Conservation (phyloP, 2,329 filamentous ascomycete species). For the Stemphylium vesicarium region DNA sequence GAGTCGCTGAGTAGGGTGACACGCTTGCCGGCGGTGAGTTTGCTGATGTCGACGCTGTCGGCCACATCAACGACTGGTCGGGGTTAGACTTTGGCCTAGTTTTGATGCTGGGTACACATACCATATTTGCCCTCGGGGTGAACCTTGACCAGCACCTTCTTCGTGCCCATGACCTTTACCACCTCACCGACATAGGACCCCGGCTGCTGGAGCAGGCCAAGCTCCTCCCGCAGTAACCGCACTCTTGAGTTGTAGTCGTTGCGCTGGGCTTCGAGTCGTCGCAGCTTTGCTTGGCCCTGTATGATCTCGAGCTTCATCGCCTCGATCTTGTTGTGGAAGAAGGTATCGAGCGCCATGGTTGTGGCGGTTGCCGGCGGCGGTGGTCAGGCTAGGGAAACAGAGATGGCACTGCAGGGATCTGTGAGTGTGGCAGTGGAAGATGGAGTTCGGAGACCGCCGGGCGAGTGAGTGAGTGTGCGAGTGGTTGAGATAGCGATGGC, state of each 20-base stretch:
- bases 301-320: slow-evolving; percentile 99
- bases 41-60: slow-evolving; percentile 90
- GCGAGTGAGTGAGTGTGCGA: not conserved
- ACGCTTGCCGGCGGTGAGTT: slow-evolving; percentile 96
- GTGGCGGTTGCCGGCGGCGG: slow-evolving; percentile 40
- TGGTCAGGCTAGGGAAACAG: slow-evolving; percentile 4
- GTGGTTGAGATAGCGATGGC: slow-evolving; percentile 4
- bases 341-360: slow-evolving; percentile 98
- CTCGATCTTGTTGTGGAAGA: slow-evolving; percentile 99
- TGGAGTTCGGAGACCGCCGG: not conserved
- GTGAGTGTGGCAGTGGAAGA: not conserved
- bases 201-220: slow-evolving; percentile 93
- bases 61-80: slow-evolving; percentile 87
- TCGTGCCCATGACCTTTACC: slow-evolving; percentile 99
- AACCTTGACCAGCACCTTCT: slow-evolving; percentile 98
- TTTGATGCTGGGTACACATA: slow-evolving; percentile 54
- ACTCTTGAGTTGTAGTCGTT: slow-evolving; percentile 99
- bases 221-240: slow-evolving; percentile 90
- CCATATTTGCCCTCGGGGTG: slow-evolving; percentile 99
- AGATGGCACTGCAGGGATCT: not conserved
- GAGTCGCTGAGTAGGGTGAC: slow-evolving; percentile 96
- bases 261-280: slow-evolving; percentile 93
- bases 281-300: slow-evolving; percentile 93
- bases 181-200: slow-evolving; percentile 98
- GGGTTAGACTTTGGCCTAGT: slow-evolving; percentile 4